phyloP scores from a whole-genome alignment of 345 rosid genomes.

The Alliaria petiolata region DNA sequence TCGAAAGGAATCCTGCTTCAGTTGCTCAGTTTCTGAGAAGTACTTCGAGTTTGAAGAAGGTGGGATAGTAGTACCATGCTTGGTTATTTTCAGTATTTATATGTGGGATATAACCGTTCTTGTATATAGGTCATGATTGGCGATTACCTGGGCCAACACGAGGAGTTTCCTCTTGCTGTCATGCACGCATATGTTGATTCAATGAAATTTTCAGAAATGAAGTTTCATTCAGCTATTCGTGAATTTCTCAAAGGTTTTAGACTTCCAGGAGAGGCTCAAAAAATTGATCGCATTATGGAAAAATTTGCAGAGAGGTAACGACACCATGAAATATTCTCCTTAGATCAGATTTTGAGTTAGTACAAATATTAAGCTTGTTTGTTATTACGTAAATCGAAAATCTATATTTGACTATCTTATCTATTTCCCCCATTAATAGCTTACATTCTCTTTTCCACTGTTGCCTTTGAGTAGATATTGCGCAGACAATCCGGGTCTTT shows the following conservation, averaged over 20 bases:
- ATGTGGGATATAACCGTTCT: constrained; percentile 34
- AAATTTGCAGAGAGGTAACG: constrained; percentile 96
- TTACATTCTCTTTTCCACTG: constrained; percentile 28
- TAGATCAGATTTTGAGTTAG: background rate
- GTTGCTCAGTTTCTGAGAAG: constrained; percentile 87
- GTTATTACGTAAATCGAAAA: background rate
- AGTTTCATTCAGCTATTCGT: constrained; percentile 85
- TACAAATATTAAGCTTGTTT: constrained; percentile 5
- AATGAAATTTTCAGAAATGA: constrained; percentile 80
- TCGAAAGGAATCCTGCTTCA: constrained; percentile 72
- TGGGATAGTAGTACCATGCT: constrained; percentile 25
- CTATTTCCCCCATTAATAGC: background rate
- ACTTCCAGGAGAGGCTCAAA: constrained; percentile 99
- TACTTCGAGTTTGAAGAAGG: constrained; percentile 79
- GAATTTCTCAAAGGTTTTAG: constrained; percentile 92
- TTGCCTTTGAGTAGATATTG: constrained; percentile 64
- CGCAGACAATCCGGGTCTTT: constrained; percentile 91
- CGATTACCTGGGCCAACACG: constrained; percentile 96
- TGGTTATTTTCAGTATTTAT: constrained; percentile 12
- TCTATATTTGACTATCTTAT: constrained; percentile 12
- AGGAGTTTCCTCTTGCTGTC: constrained; percentile 95
- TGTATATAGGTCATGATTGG: constrained; percentile 87
- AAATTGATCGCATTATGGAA: constrained; percentile 98
- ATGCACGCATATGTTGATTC: constrained; percentile 98
- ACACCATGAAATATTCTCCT: background rate